A percentile compares a stretch with the other conserved stretches of the same genome.
These are phyloP conservation scores for Colletotrichum cereale DNA, from an alignment of 2,329 filamentous ascomycete genomes.

Conservation along the genomic window DNA sequence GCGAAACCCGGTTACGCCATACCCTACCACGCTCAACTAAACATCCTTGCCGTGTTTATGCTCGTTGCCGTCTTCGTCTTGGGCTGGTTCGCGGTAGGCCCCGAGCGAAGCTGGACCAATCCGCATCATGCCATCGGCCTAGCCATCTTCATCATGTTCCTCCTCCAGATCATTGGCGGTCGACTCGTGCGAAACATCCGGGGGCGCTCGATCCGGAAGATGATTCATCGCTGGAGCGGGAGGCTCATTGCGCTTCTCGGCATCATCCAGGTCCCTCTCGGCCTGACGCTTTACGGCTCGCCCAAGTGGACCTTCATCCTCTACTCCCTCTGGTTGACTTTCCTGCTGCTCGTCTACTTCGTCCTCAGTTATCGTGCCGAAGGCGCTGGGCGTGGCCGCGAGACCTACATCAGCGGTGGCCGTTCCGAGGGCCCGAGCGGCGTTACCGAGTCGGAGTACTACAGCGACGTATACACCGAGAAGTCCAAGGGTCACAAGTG, in stretches of 20 bases:
- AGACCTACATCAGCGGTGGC: conserved; percentile 69
- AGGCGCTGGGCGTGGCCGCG: conserved; percentile 63
- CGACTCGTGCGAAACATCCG: conserved; percentile 69
- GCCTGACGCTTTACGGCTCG: conserved; percentile 91
- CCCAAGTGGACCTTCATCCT: conserved; percentile 88
- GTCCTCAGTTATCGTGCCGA: conserved; percentile 79
- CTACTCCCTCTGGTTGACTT: conserved; percentile 82
- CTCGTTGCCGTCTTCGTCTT: conserved; percentile 79
- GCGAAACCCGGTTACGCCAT: conserved; percentile 71
- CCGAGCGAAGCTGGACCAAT: conserved; percentile 78
- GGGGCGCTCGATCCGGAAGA: conserved; percentile 62
- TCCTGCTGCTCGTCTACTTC: conserved; percentile 82
- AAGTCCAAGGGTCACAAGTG: conserved; percentile 57
- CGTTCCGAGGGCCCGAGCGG: conserved; percentile 64
- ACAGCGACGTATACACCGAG: conserved; percentile 53
- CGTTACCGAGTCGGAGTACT: conserved; percentile 57
- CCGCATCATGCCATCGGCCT: conserved; percentile 88
- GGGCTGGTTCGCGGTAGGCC: conserved; percentile 84
- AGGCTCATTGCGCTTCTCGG: conserved; percentile 83
- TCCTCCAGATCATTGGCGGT: conserved; percentile 79
- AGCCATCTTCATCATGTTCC: conserved; percentile 79
- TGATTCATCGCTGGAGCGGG: conserved; percentile 91
- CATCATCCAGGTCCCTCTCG: conserved; percentile 88
- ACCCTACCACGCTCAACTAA: conserved; percentile 79
- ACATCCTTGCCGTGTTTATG: conserved; percentile 76